A percentile compares a stretch with the other conserved stretches of the same genome.
phyloP scores from a whole-genome alignment of 306 rosid genomes.

The Styphnolobium japonicum region DNA sequence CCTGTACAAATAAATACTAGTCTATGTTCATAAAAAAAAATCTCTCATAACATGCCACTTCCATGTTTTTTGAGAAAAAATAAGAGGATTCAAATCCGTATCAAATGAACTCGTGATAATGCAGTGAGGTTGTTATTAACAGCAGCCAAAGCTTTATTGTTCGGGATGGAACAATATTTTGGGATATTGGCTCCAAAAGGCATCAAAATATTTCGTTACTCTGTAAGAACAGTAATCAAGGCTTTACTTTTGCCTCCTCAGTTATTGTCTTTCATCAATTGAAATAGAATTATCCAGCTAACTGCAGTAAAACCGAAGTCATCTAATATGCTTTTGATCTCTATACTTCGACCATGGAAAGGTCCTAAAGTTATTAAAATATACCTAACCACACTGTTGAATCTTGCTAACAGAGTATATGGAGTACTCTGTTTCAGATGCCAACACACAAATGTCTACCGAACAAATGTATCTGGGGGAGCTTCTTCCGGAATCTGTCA shows the following conservation, averaged over 20 bases:
- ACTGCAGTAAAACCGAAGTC: neutral
- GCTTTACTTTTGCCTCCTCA: neutral
- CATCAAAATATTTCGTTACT: neutral
- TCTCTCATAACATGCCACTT: neutral
- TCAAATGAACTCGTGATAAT: neutral
- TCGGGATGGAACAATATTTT: neutral
- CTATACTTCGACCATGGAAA: neutral
- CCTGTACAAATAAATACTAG: neutral
- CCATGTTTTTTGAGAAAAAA: neutral
- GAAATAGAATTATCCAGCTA: neutral
- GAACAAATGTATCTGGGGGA: slow-evolving; percentile 52
- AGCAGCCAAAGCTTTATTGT: neutral
- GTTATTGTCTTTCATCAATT: neutral
- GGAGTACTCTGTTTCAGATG: neutral
- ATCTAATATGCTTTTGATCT: neutral
- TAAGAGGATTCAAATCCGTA: neutral
- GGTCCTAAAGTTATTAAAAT: neutral
- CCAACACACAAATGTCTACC: slow-evolving; percentile 13
- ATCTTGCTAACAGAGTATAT: neutral
- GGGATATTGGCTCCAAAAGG: neutral
- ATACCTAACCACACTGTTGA: neutral
- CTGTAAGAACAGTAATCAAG: neutral
- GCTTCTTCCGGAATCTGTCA: slow-evolving; percentile 71
- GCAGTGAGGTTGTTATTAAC: neutral
- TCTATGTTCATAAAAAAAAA: too few relatives aligned